Conservation (phyloP, 2,329 filamentous ascomycete species). For the Ophioceras dolichostomum region DNA sequence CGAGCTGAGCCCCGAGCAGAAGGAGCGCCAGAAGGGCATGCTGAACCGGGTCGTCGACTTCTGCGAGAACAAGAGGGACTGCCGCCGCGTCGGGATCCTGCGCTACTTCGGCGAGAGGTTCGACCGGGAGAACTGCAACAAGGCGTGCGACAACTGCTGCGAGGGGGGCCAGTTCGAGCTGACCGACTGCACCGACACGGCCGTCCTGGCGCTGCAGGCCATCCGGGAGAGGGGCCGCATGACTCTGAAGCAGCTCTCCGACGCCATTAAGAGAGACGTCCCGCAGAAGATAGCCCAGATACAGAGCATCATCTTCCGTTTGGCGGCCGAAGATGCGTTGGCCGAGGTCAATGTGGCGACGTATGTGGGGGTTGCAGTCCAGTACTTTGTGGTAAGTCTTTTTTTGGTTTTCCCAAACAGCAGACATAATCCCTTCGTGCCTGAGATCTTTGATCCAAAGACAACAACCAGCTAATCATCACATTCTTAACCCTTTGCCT, state of each 20-base stretch:
- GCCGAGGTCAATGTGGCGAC: slow-evolving; percentile 55
- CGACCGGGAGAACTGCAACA: slow-evolving; percentile 54
- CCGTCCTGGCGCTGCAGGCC: slow-evolving; percentile 56
- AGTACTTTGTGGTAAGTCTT: slow-evolving; percentile 57
- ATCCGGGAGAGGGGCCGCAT: slow-evolving; percentile 50
- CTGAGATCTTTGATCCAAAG: neutral
- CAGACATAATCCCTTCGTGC: neutral
- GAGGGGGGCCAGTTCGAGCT: slow-evolving; percentile 58
- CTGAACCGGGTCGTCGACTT: slow-evolving; percentile 73
- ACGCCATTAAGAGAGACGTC: slow-evolving; percentile 57
- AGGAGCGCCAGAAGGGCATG: slow-evolving; percentile 75
- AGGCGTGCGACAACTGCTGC: slow-evolving; percentile 81
- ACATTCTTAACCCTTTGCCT: neutral
- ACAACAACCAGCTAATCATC: neutral
- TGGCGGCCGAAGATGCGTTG: slow-evolving; percentile 64
- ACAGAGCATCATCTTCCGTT: slow-evolving; percentile 69
- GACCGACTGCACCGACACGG: slow-evolving; percentile 66
- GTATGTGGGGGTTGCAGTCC: slow-evolving; percentile 51
- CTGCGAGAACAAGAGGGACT: slow-evolving; percentile 82
- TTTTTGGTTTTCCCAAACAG: neutral
- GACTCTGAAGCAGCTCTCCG: slow-evolving; percentile 70
- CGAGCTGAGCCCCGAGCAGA: slow-evolving; percentile 44
- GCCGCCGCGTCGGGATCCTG: slow-evolving; percentile 76
- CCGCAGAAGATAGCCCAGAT: slow-evolving; percentile 57
- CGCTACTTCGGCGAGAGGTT: slow-evolving; percentile 92